Conservation (phyloP, 2,329 filamentous ascomycete genomes). For the Colletotrichum sp. region DNA sequence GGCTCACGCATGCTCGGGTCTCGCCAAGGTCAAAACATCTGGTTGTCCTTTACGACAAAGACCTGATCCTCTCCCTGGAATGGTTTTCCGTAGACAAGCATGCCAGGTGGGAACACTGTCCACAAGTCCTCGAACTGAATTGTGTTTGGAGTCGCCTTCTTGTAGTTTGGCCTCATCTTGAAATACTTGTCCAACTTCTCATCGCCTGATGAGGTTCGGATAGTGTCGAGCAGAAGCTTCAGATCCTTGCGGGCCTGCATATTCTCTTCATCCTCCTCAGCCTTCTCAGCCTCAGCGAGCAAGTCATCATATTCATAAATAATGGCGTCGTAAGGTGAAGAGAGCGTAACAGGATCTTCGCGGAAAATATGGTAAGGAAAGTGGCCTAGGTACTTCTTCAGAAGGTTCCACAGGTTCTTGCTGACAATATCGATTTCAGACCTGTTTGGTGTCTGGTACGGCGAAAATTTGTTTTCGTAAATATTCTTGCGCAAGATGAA, state of each 20-base stretch:
- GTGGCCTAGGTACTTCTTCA: background rate
- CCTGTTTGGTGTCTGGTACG: background rate
- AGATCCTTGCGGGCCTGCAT: conserved; percentile 1
- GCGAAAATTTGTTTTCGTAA: background rate
- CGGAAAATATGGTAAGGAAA: background rate
- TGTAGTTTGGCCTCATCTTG: background rate
- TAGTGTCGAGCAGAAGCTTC: background rate
- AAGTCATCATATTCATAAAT: background rate
- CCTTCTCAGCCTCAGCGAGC: background rate
- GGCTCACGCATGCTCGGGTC: background rate
- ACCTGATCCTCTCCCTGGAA: conserved; percentile 13
- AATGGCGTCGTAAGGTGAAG: background rate
- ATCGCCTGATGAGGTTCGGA: background rate
- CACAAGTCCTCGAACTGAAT: conserved; percentile 9
- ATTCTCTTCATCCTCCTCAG: background rate
- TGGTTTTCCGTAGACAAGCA: background rate
- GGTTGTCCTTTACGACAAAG: conserved; percentile 1
- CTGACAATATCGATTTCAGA: background rate
- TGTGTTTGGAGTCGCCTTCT: background rate
- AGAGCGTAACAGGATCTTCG: background rate
- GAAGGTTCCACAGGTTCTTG: background rate
- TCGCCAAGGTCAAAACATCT: background rate
- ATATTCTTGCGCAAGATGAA: background rate
- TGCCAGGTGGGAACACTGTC: conserved; percentile 13
- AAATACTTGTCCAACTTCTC: conserved; percentile 12